A percentile compares a stretch with the other conserved stretches of the same genome.
Evolutionary conservation across 768 basidiomycete genomes (phyloP).

Genomic region (Mycena galericulata): DNA sequence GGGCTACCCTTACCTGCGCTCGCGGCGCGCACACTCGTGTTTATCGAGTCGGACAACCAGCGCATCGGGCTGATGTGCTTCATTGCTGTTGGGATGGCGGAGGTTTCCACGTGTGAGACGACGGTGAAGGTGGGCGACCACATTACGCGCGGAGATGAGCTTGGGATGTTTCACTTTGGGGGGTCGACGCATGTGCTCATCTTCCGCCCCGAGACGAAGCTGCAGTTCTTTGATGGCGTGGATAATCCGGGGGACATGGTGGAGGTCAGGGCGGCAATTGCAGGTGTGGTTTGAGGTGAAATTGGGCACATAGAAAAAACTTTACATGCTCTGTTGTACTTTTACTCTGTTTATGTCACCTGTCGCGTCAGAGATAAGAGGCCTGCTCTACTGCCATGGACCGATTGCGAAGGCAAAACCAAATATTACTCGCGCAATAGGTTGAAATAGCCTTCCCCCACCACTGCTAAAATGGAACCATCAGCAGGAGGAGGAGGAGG

Average conservation of each 20-base stretch:
- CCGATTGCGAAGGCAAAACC: too few species aligned
- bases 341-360: too few species aligned
- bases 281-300: too few species aligned
- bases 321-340: too few species aligned
- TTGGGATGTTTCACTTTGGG: conserved; percentile 65
- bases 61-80: conserved; percentile 59
- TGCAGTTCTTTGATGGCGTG: background rate
- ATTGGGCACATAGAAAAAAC: too few species aligned
- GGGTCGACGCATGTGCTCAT: conserved; percentile 60
- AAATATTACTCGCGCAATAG: too few species aligned
- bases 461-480: too few species aligned
- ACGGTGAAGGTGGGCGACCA: conserved; percentile 54
- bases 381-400: too few species aligned
- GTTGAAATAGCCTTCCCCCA: too few species aligned
- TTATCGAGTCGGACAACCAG: conserved; percentile 53
- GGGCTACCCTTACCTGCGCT: conserved; percentile 28
- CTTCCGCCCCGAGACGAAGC: conserved; percentile 46
- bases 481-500: too few species aligned
- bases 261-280: background rate
- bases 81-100: conserved; percentile 59
- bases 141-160: conserved; percentile 58
- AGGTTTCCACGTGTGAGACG: conserved; percentile 60
- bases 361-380: too few species aligned
- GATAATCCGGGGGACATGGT: background rate
- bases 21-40: conserved; percentile 56